A percentile compares a stretch with the other conserved stretches of the same genome.
phyloP scores from a whole-genome alignment of 2,329 filamentous ascomycete species.

The Orbilia blumenaviensis region DNA sequence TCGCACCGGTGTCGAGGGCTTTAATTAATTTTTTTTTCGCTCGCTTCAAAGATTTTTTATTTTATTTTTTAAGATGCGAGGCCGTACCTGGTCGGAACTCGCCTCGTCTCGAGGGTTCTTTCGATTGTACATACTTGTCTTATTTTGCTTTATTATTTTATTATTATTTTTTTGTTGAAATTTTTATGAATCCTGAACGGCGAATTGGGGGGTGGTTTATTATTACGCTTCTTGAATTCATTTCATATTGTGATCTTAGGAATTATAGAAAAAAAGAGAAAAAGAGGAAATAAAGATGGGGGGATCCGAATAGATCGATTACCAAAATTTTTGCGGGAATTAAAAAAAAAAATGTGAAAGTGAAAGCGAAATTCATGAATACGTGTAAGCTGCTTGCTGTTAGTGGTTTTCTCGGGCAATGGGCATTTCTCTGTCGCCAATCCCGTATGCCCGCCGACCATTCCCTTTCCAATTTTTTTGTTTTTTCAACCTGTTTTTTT shows the following conservation, averaged over 20 bases:
- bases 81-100: slow-evolving; percentile 14
- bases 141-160: neutral
- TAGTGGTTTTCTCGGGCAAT: slow-evolving; percentile 2
- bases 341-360: neutral
- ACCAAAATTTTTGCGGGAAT: neutral
- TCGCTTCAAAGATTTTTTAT: neutral
- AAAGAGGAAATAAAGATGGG: too few relatives aligned
- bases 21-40: too few relatives aligned
- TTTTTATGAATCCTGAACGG: too few relatives aligned
- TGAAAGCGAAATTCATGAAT: neutral
- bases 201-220: too few relatives aligned
- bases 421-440: neutral
- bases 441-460: slow-evolving; percentile 43
- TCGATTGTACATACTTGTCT: too few relatives aligned
- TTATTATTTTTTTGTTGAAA: slow-evolving; percentile 13
- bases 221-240: too few relatives aligned
- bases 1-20: too few relatives aligned
- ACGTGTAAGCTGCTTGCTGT: too few relatives aligned
- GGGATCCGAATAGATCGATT: too few relatives aligned
- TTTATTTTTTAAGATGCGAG: neutral
- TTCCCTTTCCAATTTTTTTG: too few relatives aligned
- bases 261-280: too few relatives aligned
- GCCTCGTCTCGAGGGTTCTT: slow-evolving; percentile 32
- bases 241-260: too few relatives aligned
- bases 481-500: neutral